Evolutionary conservation across 148 eudicot genomes (phyloP).

Genomic region (Fagopyrum esculentum): DNA sequence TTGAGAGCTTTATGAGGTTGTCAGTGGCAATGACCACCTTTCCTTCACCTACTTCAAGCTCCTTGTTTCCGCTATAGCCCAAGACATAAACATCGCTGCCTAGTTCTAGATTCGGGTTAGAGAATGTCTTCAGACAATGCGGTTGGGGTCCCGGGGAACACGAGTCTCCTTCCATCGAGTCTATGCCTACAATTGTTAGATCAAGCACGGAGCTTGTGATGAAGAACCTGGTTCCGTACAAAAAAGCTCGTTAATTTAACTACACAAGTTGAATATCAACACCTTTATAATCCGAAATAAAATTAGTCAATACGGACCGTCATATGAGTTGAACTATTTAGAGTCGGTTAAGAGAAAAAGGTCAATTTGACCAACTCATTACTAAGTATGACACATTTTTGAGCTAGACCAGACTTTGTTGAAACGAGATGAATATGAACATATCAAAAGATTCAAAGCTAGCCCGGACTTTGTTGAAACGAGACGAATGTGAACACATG

Average conservation of each 20-base stretch:
- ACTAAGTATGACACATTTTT: too few species aligned
- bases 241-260: background rate
- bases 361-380: too few species aligned
- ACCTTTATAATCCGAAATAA: too few species aligned
- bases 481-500: too few species aligned
- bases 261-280: background rate
- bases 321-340: too few species aligned
- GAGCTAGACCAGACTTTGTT: too few species aligned
- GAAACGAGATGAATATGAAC: too few species aligned
- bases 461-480: too few species aligned
- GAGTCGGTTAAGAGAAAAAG: too few species aligned
- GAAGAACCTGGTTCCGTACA: constrained; percentile 51
- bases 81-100: constrained; percentile 70
- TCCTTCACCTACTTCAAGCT: constrained; percentile 70
- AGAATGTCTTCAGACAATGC: constrained; percentile 59
- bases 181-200: constrained; percentile 84
- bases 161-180: constrained; percentile 67
- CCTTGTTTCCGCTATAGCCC: constrained; percentile 50
- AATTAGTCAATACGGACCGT: too few species aligned
- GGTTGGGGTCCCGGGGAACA: constrained; percentile 51
- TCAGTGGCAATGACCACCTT: constrained; percentile 96
- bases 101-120: constrained; percentile 66
- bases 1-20: constrained; percentile 81
- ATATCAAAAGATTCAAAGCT: too few species aligned
- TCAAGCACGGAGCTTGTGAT: constrained; percentile 95